A percentile compares a stretch with the other conserved stretches of the same genome.
Conservation (phyloP, 805 yeast species). For the Candida vartiovaarae region DNA sequence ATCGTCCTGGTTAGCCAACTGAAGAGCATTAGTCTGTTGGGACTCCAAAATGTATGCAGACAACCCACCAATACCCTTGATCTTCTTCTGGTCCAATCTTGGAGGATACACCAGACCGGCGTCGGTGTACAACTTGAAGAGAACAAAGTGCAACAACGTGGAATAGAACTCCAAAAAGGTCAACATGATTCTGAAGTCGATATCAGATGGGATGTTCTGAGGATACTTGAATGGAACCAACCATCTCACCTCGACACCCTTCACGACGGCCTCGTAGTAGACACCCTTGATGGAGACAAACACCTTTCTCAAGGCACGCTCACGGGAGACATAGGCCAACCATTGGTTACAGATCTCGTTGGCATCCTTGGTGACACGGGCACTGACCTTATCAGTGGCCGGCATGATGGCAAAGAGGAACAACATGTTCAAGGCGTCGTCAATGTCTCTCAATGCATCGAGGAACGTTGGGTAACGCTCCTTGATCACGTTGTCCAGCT, state of each 20-base stretch:
- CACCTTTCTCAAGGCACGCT: conserved; percentile 74
- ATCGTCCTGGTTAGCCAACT: conserved; percentile 22
- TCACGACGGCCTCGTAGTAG: conserved; percentile 82
- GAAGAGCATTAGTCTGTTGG: conserved; percentile 23
- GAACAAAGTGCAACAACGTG: conserved; percentile 80
- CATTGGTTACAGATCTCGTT: conserved; percentile 85
- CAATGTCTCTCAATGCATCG: conserved; percentile 89
- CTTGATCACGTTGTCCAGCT: conserved; percentile 82
- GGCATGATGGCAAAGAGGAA: conserved; percentile 93
- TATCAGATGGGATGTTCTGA: conserved; percentile 86
- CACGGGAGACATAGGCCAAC: conserved; percentile 88
- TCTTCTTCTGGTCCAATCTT: conserved; percentile 54
- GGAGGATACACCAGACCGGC: conserved; percentile 89
- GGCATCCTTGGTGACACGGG: conserved; percentile 83
- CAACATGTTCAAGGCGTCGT: conserved; percentile 92
- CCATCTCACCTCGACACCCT: conserved; percentile 94
- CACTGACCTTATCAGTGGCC: conserved; percentile 75
- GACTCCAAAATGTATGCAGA: conserved; percentile 72
- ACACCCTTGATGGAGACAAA: conserved; percentile 97
- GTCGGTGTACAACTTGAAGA: conserved; percentile 81
- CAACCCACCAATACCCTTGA: conserved; percentile 86
- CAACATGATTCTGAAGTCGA: conserved; percentile 94
- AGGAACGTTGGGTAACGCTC: conserved; percentile 93
- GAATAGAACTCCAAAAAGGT: conserved; percentile 95
- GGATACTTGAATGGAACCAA: conserved; percentile 96